These are phyloP conservation scores for Pelagophyceae sp. DNA, from an alignment of 352 stramenopile genomes.

Conservation along the genomic window DNA sequence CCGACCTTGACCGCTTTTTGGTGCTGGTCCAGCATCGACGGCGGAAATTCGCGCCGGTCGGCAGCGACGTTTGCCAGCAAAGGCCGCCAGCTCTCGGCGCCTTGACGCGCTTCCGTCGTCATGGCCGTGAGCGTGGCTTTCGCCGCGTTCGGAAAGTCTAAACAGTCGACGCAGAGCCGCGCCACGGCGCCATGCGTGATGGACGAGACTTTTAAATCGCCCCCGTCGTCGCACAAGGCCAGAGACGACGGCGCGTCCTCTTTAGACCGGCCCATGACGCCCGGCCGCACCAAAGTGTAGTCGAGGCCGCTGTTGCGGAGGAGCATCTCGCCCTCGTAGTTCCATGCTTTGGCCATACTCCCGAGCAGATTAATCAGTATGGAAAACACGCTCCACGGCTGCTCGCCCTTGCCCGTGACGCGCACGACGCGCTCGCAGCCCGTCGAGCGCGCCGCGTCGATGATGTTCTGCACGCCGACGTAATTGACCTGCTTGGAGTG, in stretches of 20 bases:
- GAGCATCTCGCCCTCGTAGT: conserved; percentile 49
- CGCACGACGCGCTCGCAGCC: conserved; percentile 40
- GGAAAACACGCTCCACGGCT: conserved; percentile 40
- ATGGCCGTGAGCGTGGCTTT: conserved; percentile 43
- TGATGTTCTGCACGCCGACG: conserved; percentile 40
- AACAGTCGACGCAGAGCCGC: conserved; percentile 35
- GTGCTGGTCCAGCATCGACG: conserved; percentile 31
- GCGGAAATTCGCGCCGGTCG: conserved; percentile 35
- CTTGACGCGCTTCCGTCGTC: conserved; percentile 36
- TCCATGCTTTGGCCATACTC: conserved; percentile 49
- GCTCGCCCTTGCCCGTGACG: conserved; percentile 49
- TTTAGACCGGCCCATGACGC: conserved; percentile 35
- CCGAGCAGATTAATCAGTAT: conserved; percentile 50
- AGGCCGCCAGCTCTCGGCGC: conserved; percentile 27
- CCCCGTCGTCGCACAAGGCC: conserved; percentile 41
- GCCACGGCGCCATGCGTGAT: conserved; percentile 44
- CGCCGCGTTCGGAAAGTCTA: conserved; percentile 36
- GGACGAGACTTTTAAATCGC: conserved; percentile 40
- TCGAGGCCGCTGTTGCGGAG: conserved; percentile 36
- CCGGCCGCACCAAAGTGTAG: conserved; percentile 50
- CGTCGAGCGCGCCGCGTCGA: conserved; percentile 29
- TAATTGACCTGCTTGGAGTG: conserved; percentile 49
- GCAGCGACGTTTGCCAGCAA: conserved; percentile 35
- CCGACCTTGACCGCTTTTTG: conserved; percentile 30
- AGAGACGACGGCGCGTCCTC: conserved; percentile 11